Conservation (phyloP, 306 rosid genomes). For the Morella rubra region DNA sequence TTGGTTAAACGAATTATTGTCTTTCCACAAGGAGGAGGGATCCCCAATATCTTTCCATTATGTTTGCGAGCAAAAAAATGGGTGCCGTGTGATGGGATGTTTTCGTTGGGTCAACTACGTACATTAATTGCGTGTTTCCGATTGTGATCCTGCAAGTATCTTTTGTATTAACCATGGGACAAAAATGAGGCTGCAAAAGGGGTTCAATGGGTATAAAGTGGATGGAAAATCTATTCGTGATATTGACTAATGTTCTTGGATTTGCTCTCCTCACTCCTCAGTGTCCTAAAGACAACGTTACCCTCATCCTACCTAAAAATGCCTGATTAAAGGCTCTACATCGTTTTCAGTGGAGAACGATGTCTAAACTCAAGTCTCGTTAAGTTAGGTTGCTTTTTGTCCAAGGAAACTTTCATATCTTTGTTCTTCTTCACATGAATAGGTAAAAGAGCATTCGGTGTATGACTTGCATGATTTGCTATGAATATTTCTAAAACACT, state of each 20-base stretch:
- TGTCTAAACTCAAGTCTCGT: not conserved
- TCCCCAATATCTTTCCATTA: not conserved
- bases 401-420: no score
- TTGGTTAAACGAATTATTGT: slow-evolving; percentile 46
- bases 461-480: not conserved
- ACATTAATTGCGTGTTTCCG: slow-evolving; percentile 11
- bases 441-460: not conserved
- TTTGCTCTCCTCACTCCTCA: slow-evolving; percentile 10
- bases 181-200: slow-evolving; percentile 22
- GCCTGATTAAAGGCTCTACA: not conserved
- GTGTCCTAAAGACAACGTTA: slow-evolving; percentile 6
- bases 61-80: not conserved
- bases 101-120: slow-evolving; percentile 10
- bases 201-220: slow-evolving; percentile 26
- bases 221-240: slow-evolving; percentile 31
- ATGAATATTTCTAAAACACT: not conserved
- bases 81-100: slow-evolving; percentile 16
- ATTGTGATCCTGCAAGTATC: slow-evolving; percentile 1
- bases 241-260: slow-evolving; percentile 33
- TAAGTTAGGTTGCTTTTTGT: not conserved
- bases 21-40: slow-evolving; percentile 39
- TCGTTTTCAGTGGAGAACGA: not conserved
- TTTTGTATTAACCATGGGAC: slow-evolving; percentile 11
- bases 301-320: not conserved
- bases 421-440: no score